A percentile compares a stretch with the other conserved stretches of the same genome.
Conservation (phyloP, 306 rosid genomes). For the Malus asiatica region DNA sequence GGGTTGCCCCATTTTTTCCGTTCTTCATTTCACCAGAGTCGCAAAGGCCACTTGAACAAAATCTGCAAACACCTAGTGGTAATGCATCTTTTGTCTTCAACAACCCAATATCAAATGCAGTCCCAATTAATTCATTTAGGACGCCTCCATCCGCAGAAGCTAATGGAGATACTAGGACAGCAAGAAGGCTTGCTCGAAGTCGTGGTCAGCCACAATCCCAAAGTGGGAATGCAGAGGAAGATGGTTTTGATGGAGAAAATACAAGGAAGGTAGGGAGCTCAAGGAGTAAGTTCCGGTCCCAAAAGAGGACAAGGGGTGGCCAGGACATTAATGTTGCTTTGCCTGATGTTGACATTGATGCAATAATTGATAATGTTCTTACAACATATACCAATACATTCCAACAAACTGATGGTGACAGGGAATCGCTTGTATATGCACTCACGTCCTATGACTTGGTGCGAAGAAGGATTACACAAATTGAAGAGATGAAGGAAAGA, state of each 20-base stretch:
- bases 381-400: slow-evolving; percentile 33
- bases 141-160: slow-evolving; percentile 36
- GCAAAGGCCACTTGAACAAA: slow-evolving; percentile 48
- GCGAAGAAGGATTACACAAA: slow-evolving; percentile 56
- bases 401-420: slow-evolving; percentile 48
- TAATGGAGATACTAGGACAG: no score
- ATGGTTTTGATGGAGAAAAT: slow-evolving; percentile 33
- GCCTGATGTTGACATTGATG: slow-evolving; percentile 43
- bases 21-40: slow-evolving; percentile 47
- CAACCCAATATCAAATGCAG: slow-evolving; percentile 47
- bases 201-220: slow-evolving; percentile 31
- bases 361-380: slow-evolving; percentile 39
- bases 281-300: slow-evolving; percentile 13
- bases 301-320: slow-evolving; percentile 34
- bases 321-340: slow-evolving; percentile 18
- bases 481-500: slow-evolving; percentile 51
- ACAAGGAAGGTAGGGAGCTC: slow-evolving; percentile 30
- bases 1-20: slow-evolving; percentile 67
- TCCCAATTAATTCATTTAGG: slow-evolving; percentile 66
- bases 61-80: slow-evolving; percentile 30
- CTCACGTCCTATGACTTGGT: slow-evolving; percentile 53
- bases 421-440: slow-evolving; percentile 38
- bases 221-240: slow-evolving; percentile 28
- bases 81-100: slow-evolving; percentile 18
- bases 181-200: slow-evolving; percentile 30